Conservation (phyloP, 805 yeast species). For the Zygotorulaspora sp. region DNA sequence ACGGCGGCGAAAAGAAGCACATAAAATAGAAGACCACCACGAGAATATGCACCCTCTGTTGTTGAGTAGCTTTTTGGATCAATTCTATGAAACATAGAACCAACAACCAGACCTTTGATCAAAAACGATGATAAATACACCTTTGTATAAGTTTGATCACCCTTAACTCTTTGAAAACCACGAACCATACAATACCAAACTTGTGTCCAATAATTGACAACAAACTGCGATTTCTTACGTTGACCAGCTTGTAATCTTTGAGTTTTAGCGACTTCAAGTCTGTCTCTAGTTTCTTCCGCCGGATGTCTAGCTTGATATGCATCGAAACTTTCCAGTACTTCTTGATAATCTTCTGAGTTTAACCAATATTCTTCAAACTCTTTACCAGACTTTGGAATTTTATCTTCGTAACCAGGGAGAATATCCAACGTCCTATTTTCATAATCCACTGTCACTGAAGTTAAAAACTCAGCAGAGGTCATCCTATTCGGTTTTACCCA, state of each 20-base stretch:
- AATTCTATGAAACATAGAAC: constrained; percentile 55
- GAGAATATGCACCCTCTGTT: constrained; percentile 54
- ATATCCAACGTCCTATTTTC: constrained; percentile 47
- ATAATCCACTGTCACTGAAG: constrained; percentile 60
- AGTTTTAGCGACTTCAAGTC: constrained; percentile 40
- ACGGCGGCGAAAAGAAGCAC: constrained; percentile 56
- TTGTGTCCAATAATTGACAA: constrained; percentile 47
- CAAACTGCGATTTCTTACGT: constrained; percentile 39
- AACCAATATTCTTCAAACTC: constrained; percentile 62
- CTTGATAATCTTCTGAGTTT: constrained; percentile 49
- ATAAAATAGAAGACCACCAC: constrained; percentile 62
- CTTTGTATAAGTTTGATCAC: constrained; percentile 53
- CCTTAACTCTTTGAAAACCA: constrained; percentile 50
- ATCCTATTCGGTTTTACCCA: constrained; percentile 57
- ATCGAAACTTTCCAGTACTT: constrained; percentile 37
- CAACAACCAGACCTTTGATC: constrained; percentile 54
- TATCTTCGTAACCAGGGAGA: constrained; percentile 45
- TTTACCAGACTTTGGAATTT: constrained; percentile 50
- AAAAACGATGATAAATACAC: constrained; percentile 49
- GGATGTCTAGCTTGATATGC: constrained; percentile 41
- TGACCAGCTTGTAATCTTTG: constrained; percentile 42
- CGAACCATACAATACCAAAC: constrained; percentile 48
- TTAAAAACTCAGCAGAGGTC: constrained; percentile 64
- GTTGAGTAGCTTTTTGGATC: constrained; percentile 36
- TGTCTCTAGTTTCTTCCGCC: constrained; percentile 38